These are phyloP conservation scores for Xylariales sp. DNA, from an alignment of 2,329 filamentous ascomycete species.

Conservation along the genomic window DNA sequence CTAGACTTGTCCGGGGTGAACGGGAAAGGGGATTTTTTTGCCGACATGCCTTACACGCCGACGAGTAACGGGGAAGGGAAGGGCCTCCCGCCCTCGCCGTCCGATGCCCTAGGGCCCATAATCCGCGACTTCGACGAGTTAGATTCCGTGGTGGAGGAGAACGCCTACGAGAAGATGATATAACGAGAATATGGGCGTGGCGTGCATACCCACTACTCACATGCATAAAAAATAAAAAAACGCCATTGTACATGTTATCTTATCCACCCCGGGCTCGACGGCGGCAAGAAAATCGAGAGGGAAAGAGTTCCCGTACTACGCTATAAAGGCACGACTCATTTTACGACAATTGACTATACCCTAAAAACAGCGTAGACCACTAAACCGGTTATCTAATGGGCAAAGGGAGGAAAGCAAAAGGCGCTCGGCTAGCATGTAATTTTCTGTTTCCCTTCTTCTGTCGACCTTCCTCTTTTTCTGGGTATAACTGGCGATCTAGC, in stretches of 20 bases:
- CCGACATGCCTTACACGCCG: slow-evolving; percentile 28
- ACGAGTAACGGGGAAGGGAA: slow-evolving; percentile 18
- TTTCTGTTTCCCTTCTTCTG: neutral
- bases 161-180: slow-evolving; percentile 35
- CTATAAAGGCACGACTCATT: neutral
- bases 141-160: slow-evolving; percentile 45
- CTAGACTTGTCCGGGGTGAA: slow-evolving; percentile 40
- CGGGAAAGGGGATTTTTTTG: slow-evolving; percentile 40
- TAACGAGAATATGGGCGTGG: slow-evolving; percentile 1
- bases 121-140: slow-evolving; percentile 50
- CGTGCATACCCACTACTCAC: neutral
- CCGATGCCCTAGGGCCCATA: slow-evolving; percentile 39
- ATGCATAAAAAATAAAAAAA: neutral
- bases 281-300: neutral
- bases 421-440: neutral
- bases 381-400: neutral
- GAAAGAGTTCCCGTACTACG: neutral
- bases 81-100: slow-evolving; percentile 33
- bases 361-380: neutral
- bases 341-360: neutral
- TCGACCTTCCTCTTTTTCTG: neutral
- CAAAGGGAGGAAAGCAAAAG: neutral
- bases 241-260: neutral
- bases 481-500: neutral
- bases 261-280: neutral